Conservation (phyloP, 495 filamentous ascomycete species). For the Rhizodiscina lignyota region DNA sequence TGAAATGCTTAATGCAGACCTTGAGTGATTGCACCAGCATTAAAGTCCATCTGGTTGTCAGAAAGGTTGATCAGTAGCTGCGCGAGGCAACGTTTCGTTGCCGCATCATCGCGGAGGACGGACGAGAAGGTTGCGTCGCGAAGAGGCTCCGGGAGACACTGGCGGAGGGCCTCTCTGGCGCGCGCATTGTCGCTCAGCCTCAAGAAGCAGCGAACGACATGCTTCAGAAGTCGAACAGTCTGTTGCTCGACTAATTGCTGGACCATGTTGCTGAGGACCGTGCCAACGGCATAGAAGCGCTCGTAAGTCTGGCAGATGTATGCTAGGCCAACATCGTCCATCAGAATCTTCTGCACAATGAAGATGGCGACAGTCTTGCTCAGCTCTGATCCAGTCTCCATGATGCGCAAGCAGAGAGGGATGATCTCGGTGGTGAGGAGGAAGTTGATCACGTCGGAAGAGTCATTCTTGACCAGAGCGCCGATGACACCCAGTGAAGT, state of each 20-base stretch:
- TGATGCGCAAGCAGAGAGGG: slow-evolving; percentile 91
- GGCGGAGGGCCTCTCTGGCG: slow-evolving; percentile 83
- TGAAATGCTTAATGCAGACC: too few species aligned
- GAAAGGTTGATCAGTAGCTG: slow-evolving; percentile 94
- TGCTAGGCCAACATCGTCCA: slow-evolving; percentile 92
- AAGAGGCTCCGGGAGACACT: slow-evolving; percentile 92
- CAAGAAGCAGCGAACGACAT: slow-evolving; percentile 94
- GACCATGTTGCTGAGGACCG: slow-evolving; percentile 97
- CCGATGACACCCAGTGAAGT: slow-evolving; percentile 98
- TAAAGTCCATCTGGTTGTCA: too few species aligned
- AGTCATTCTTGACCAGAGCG: slow-evolving; percentile 97
- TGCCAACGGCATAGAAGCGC: slow-evolving; percentile 97
- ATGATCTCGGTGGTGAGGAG: slow-evolving; percentile 98
- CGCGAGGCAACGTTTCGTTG: slow-evolving; percentile 92
- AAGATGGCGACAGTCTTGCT: slow-evolving; percentile 99
- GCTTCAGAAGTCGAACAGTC: slow-evolving; percentile 89
- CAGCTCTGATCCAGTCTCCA: slow-evolving; percentile 97
- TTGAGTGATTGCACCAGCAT: too few species aligned
- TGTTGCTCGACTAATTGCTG: slow-evolving; percentile 93
- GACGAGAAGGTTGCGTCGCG: slow-evolving; percentile 94
- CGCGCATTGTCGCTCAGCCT: slow-evolving; percentile 93
- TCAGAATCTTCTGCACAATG: slow-evolving; percentile 98
- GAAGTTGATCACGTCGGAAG: slow-evolving; percentile 96
- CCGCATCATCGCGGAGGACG: slow-evolving; percentile 90
- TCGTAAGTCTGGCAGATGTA: slow-evolving; percentile 99